Conservation (phyloP, 140 eudicot species). For the Ambrosia hybrid region DNA sequence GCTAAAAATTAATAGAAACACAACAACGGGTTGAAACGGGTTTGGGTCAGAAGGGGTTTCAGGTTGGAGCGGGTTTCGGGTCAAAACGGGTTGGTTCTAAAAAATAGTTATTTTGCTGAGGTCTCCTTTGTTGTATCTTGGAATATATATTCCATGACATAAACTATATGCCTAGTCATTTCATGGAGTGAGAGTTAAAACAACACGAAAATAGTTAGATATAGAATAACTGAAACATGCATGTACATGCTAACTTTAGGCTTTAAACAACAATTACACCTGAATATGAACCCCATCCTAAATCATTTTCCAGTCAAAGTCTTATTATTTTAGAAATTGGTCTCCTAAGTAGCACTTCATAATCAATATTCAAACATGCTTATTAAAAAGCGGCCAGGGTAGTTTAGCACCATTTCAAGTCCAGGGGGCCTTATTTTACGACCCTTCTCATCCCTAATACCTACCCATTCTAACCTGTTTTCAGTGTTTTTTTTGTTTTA, state of each 20-base stretch:
- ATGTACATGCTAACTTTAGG: neutral
- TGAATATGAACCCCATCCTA: neutral
- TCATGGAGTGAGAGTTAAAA: neutral
- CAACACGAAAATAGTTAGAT: neutral
- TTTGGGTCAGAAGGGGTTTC: too few species aligned
- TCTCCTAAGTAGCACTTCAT: neutral
- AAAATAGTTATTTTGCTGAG: too few species aligned
- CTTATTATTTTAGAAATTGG: neutral
- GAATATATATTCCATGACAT: neutral
- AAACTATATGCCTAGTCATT: neutral
- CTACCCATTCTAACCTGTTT: too few species aligned
- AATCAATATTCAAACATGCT: neutral
- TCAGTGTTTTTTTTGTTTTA: too few species aligned
- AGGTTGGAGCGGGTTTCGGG: too few species aligned
- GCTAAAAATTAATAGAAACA: too few species aligned
- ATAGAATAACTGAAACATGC: neutral
- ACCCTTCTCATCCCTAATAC: too few species aligned
- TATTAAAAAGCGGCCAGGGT: too few species aligned
- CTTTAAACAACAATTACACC: neutral
- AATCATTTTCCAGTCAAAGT: neutral
- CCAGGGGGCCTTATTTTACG: too few species aligned
- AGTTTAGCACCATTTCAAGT: too few species aligned
- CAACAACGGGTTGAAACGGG: too few species aligned
- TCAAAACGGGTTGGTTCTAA: too few species aligned
- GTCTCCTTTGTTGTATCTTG: neutral